Base-by-base conservation (phyloP, 169 alveolate species). In the Plasmodium inui region DNA sequence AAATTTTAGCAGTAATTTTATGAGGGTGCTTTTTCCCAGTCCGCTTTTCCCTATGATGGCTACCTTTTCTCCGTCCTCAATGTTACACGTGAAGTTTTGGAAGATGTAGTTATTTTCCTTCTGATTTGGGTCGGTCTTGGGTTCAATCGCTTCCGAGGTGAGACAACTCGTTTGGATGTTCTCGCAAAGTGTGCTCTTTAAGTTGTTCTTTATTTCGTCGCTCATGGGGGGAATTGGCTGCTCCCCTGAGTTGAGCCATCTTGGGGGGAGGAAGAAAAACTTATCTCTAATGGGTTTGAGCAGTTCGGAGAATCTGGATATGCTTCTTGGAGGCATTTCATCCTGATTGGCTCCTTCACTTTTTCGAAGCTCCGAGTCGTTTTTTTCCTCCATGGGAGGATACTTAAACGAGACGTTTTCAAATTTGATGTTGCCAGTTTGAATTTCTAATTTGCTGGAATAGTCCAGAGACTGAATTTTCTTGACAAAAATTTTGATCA, bases 1-100 rank as follows among this genome's bases (percentile, higher is more conserved):
- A 95, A 99, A 97, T 85, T 99, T 97, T 89, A 97, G 98, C 1
- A 99, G 96, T 76, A 99, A 82, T 82, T 98, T 97, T 84, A 98
- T 96, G 30, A 99, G 96, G 8, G 99, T 98, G 41, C 98, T 97
- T 96, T 99, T 99, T 19, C 99, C 99, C 30, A 98, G 89, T 6
- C 99, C 99, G n/a, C 99, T 98, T 34, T 97, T 84, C 7, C 99
- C 99, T 70, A 91, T 72, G n/a, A 91, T 39, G 39, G 89, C 95
- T 22, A 91, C 95, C 22, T 82, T 82, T 82, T 91, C 95, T 46
- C 95, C 95, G 71, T 91, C 22, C 9, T 57, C 79, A 19, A 91
- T 91, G 17, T 70, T 44, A 70, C 95, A 91, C 6, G 92, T 81
- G 46, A 91, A 91, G 57, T 91, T 91, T 82, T 91, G 86, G 78